Percentiles rank a stretch among this genome's conserved stretches.
These are phyloP conservation scores for Clausena lansium DNA, from an alignment of 345 rosid species.

Conservation along the genomic window DNA sequence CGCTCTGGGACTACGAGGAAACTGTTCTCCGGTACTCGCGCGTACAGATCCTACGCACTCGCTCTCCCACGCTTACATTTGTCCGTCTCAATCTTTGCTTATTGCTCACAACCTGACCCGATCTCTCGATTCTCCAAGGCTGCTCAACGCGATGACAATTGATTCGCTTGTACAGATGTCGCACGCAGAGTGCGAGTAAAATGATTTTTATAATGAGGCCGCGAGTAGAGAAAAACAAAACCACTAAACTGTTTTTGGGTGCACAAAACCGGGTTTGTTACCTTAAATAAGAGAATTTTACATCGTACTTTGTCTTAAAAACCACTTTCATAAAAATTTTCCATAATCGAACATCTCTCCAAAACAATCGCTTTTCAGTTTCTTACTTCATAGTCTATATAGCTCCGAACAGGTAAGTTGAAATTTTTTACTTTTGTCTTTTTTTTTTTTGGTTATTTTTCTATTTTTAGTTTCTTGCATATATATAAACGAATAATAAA, in stretches of 20 bases:
- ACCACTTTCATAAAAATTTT: not conserved
- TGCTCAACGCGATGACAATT: not conserved
- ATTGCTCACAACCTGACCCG: not conserved
- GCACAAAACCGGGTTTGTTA: not conserved
- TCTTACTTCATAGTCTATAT: not conserved
- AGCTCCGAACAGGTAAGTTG: slow-evolving; percentile 6
- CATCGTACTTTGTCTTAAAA: not conserved
- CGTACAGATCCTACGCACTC: not conserved
- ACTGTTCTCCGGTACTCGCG: not conserved
- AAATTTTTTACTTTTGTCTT: not conserved
- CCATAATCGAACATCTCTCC: slow-evolving; percentile 15
- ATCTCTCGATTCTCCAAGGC: not conserved
- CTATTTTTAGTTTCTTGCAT: not conserved
- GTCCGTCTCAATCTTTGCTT: not conserved
- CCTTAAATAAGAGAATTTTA: not conserved
- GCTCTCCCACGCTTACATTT: not conserved
- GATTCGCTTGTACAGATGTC: slow-evolving; percentile 14
- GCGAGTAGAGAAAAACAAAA: not conserved
- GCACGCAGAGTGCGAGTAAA: not conserved
- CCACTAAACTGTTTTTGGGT: not conserved
- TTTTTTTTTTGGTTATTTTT: not conserved
- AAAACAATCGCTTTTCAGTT: not conserved
- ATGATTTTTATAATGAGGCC: not conserved
- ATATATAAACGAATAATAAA: too few species aligned
- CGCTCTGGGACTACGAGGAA: not conserved